Evolutionary conservation across 805 yeast genomes (phyloP), one percentile per base, ranked within the genome.

Genomic region (Starmerella bombicola): DNA sequence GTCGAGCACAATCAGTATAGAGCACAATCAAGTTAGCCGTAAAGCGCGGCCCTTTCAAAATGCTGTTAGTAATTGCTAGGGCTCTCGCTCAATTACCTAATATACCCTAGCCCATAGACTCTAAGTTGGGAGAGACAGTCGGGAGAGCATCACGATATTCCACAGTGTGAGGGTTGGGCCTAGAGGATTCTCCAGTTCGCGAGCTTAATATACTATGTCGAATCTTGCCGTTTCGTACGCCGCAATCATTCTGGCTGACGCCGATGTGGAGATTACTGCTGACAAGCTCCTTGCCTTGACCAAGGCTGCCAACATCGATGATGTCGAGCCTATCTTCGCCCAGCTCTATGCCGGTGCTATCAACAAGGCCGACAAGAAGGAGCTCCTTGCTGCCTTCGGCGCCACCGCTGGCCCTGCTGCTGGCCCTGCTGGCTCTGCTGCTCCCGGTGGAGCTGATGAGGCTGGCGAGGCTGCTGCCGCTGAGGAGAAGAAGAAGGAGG

Each of bases 191-290:
- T 36, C 39, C 33, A 19, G 33, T 28, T 18, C 18, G 19, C 33
- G 39, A 29, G 7, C 5, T 17, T 31, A 30, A 5, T 26, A 34
- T 8, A 35, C 33, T 34, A 50, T 53, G 55, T 47, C 55, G 48
- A 43, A 45, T 44, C 50, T 46, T 38, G 57, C 57, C 31, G 43
- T 48, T 42, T 53, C 54, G 47, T 50, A 55, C 59, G 97, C 98
- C 68, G 95, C 97, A 64, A 78, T 88, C 69, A 85, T 88, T 73
- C 76, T 88, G 69, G 95, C 96, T 56, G 98, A 88, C 66, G 83
- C 96, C 62, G 95, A 84, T 63, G 71, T 84, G 63, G 95, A 86
- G 69, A 76, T 91, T 77, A 74, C 94, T 46, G 62, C 91, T 57
- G 88, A 80, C 67, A 83, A 82, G 74, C 71, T 83, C 58, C 66